Percentiles rank a stretch among this genome's conserved stretches.
Evolutionary conservation across 352 stramenopile genomes (phyloP).

Genomic region (Nothophytophthora sp.): DNA sequence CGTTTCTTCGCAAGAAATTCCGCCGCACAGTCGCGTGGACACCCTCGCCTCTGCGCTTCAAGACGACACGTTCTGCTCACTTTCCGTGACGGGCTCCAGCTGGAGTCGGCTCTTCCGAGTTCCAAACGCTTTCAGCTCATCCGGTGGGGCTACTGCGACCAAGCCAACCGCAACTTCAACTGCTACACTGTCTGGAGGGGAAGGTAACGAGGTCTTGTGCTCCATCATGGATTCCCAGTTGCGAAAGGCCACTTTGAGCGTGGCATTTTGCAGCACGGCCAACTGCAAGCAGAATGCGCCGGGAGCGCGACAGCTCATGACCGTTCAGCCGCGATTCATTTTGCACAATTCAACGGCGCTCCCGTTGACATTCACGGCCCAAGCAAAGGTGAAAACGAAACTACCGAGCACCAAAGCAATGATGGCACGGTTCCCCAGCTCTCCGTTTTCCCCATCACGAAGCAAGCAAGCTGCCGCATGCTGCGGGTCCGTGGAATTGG

Average conservation of each 20-base stretch:
- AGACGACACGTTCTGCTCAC: conserved; percentile 72
- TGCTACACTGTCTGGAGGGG: conserved; percentile 10
- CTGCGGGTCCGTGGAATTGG: conserved; percentile 59
- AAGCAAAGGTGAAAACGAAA: conserved; percentile 49
- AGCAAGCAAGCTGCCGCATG: conserved; percentile 49
- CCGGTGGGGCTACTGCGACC: conserved; percentile 2
- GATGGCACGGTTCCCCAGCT: conserved; percentile 32
- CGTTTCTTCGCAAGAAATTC: conserved; percentile 65
- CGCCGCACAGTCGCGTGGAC: conserved; percentile 44
- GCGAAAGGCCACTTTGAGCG: conserved; percentile 59
- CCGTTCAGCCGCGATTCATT: conserved; percentile 67
- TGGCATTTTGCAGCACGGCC: conserved; percentile 55
- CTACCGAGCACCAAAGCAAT: conserved; percentile 64
- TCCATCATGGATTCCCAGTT: conserved; percentile 59
- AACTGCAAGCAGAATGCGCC: conserved; percentile 43
- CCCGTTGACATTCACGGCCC: conserved; percentile 52
- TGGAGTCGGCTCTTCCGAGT: conserved; percentile 81
- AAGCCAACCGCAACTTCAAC: not conserved
- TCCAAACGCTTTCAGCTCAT: conserved; percentile 28
- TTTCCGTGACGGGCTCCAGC: conserved; percentile 77
- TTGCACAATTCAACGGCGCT: conserved; percentile 64
- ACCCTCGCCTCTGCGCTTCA: conserved; percentile 72
- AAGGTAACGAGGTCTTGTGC: conserved; percentile 42
- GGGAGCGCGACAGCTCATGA: conserved; percentile 54
- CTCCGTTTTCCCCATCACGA: conserved; percentile 35